Evolutionary conservation across 768 basidiomycete species (phyloP), one percentile per base, ranked within the genome.

Genomic region (Mycena vitilis): DNA sequence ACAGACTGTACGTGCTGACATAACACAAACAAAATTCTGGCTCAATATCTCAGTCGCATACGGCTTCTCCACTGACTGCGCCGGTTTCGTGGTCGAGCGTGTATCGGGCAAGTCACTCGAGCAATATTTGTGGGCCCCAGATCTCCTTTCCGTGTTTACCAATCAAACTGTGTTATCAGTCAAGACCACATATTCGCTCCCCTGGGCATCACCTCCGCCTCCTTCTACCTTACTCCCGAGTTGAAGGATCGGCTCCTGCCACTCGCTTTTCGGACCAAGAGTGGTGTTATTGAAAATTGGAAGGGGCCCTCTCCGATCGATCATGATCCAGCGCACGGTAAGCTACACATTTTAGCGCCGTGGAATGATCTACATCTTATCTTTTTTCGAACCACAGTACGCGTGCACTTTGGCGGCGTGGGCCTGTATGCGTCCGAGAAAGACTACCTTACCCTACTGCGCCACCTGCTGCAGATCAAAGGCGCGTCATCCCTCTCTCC

Each of bases 71-170:
- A 54, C 63, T 6, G 77, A 79, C 59, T 71, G 68, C 9, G 44
- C 73, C 0, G 78, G 79, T 1, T 80, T 80, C 58, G 68, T 80
- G 13, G 66, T 80, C 5, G 76, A 80, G 44, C 71, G 71, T 23
- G 44, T 77, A 8, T 70, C 77, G 0, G 76, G 75, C 1, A 64
- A 75, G 60, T 72, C 71, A 8, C 69, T 80, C 20, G 77, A 78
- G 62, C 65, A 76, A 47, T 80, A 77, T 48, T 76, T 75, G 79
- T 80, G 57, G 15, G 75, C 71, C 34, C 20, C 16, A 13, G 2
- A 23, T n/a, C 30, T 44, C 22, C 7, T 0, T 15, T 66, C n/a
- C 38, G 30, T 13, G 40, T 18, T 40, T 40, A 2, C 10, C 16
- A 8, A 11, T 36, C 9, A 10, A 4, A 22, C 15, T 34, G 16